phyloP scores from a whole-genome alignment of 2,329 filamentous ascomycete species.

The Ascochyta lentis region DNA sequence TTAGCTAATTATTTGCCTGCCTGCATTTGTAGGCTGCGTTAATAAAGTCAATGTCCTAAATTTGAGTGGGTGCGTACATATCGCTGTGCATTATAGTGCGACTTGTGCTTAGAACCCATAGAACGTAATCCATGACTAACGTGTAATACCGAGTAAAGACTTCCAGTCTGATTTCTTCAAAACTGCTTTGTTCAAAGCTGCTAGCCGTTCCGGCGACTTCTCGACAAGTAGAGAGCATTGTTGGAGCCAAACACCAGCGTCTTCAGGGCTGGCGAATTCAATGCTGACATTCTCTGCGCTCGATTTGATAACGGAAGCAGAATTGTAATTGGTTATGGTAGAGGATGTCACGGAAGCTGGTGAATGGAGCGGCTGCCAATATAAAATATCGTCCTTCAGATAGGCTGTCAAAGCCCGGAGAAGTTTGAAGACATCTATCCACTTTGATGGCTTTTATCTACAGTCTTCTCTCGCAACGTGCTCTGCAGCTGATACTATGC shows the following conservation, averaged over 20 bases:
- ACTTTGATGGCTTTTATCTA: too few species aligned
- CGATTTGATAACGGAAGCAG: neutral
- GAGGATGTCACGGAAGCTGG: neutral
- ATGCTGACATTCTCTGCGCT: conserved; percentile 1
- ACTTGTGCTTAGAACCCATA: neutral
- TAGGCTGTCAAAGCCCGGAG: neutral
- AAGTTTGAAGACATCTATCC: neutral
- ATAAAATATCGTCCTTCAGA: neutral
- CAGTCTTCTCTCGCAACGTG: too few species aligned
- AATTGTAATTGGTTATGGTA: neutral
- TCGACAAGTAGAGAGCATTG: conserved; percentile 10
- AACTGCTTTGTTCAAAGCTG: conserved; percentile 32
- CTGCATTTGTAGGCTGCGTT: too few species aligned
- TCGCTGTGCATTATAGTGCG: too few species aligned
- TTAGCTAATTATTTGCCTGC: too few species aligned
- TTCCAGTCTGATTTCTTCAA: conserved; percentile 38
- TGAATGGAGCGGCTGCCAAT: too few species aligned
- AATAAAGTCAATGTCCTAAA: too few species aligned
- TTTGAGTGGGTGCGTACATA: too few species aligned
- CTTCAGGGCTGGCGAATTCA: neutral
- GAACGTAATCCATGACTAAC: too few species aligned
- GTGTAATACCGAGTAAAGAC: too few species aligned
- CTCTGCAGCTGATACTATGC: neutral
- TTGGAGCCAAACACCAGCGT: conserved; percentile 6
- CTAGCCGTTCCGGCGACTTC: conserved; percentile 26